Conservation (phyloP, 2,329 filamentous ascomycete species). For the Nothopassalora personata region DNA sequence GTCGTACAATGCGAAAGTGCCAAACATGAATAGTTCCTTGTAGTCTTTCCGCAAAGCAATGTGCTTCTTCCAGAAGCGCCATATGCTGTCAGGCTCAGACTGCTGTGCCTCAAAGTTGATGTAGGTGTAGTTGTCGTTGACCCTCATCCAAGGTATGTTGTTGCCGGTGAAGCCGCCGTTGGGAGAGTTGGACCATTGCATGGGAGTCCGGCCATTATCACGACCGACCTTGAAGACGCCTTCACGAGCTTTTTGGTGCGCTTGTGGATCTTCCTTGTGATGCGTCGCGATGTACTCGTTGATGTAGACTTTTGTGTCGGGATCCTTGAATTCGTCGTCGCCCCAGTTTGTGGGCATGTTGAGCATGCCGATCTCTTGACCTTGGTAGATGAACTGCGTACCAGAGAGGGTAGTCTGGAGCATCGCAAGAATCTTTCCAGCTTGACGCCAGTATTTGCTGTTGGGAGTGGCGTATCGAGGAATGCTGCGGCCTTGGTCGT, state of each 20-base stretch:
- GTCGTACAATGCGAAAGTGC: slow-evolving; percentile 55
- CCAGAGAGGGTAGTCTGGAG: slow-evolving; percentile 55
- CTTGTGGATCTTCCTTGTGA: slow-evolving; percentile 26
- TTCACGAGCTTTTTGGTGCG: slow-evolving; percentile 37
- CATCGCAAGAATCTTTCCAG: slow-evolving; percentile 57
- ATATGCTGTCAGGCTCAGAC: slow-evolving; percentile 47
- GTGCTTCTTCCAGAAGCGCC: slow-evolving; percentile 54
- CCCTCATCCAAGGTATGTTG: slow-evolving; percentile 63
- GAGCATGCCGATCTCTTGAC: slow-evolving; percentile 63
- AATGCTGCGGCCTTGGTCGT: slow-evolving; percentile 59
- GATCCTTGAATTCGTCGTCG: slow-evolving; percentile 18
- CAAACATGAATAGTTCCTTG: slow-evolving; percentile 62
- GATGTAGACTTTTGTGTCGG: slow-evolving; percentile 35
- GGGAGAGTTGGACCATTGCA: slow-evolving; percentile 60
- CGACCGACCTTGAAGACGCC: slow-evolving; percentile 55
- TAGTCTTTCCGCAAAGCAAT: slow-evolving; percentile 53
- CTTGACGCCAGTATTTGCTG: slow-evolving; percentile 38
- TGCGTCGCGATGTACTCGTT: slow-evolving; percentile 63
- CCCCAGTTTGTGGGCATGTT: slow-evolving; percentile 58
- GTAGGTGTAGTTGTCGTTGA: slow-evolving; percentile 57
- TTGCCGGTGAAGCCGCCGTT: slow-evolving; percentile 61
- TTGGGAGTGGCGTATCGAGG: slow-evolving; percentile 35
- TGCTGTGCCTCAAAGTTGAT: slow-evolving; percentile 59
- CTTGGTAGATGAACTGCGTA: slow-evolving; percentile 64
- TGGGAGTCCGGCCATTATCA: slow-evolving; percentile 66